Conservation (phyloP, 2,329 filamentous ascomycete genomes). For the Grosmannia clavigera region DNA sequence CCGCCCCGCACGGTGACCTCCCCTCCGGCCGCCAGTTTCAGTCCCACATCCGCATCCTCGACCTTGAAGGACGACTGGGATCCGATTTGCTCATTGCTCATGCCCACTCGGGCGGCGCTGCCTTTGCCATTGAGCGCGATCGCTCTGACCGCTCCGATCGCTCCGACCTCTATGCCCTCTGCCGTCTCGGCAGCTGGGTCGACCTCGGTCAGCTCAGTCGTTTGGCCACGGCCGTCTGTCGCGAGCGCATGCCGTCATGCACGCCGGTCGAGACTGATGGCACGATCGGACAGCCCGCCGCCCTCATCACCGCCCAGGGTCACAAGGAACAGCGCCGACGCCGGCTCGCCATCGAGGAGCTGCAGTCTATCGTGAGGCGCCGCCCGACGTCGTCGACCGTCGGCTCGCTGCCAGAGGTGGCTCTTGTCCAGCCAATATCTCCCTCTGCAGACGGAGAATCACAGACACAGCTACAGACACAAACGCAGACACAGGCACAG, state of each 20-base stretch:
- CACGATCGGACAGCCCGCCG: slow-evolving; percentile 4
- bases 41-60: slow-evolving; percentile 49
- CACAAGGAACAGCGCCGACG: slow-evolving; percentile 42
- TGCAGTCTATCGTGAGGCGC: slow-evolving; percentile 48
- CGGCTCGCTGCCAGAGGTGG: not conserved
- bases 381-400: slow-evolving; percentile 27
- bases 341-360: slow-evolving; percentile 47
- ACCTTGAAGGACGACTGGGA: slow-evolving; percentile 48
- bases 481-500: not conserved
- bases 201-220: slow-evolving; percentile 40
- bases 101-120: slow-evolving; percentile 25
- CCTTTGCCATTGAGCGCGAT: slow-evolving; percentile 57
- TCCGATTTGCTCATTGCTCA: slow-evolving; percentile 49
- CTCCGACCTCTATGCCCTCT: slow-evolving; percentile 51
- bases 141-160: slow-evolving; percentile 13
- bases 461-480: not conserved
- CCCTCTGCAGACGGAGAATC: not conserved
- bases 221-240: slow-evolving; percentile 34
- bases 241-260: slow-evolving; percentile 15
- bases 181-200: slow-evolving; percentile 55
- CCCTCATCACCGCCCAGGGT: slow-evolving; percentile 30
- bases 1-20: slow-evolving; percentile 35
- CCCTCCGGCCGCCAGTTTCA: slow-evolving; percentile 45
- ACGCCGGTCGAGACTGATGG: slow-evolving; percentile 1
- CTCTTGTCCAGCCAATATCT: not conserved